phyloP scores from a whole-genome alignment of 179 eudicot species.

The Silene noctiflora region DNA sequence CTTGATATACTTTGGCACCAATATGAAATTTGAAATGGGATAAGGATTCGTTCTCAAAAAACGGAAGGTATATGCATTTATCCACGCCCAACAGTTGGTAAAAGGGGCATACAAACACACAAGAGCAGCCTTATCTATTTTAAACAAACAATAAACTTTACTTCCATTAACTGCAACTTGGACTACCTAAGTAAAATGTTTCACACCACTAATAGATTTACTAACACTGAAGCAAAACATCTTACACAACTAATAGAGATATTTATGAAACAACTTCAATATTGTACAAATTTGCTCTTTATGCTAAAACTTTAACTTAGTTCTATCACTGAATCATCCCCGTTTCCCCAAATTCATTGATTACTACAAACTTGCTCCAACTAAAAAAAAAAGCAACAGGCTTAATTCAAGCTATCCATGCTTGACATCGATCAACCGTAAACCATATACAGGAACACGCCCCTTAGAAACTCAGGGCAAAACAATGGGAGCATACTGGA shows the following conservation, averaged over 20 bases:
- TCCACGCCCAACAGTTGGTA: background rate
- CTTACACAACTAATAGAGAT: background rate
- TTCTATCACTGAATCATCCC: background rate
- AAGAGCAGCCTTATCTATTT: background rate
- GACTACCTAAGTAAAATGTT: background rate
- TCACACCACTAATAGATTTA: background rate
- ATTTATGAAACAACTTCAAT: background rate
- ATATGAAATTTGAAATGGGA: background rate
- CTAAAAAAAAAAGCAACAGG: too few species aligned
- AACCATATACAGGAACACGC: background rate
- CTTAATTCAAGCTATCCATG: background rate
- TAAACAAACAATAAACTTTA: background rate
- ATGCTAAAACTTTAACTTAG: background rate
- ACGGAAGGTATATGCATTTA: background rate
- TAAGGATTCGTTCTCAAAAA: background rate
- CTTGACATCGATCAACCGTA: background rate
- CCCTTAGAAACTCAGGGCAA: too few species aligned
- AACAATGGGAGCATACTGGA: too few species aligned
- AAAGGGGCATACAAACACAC: background rate
- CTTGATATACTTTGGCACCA: background rate
- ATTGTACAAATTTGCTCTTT: background rate
- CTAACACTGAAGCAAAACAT: background rate
- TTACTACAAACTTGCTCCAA: too few species aligned
- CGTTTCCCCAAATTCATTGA: background rate
- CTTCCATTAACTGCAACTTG: background rate